Conservation (phyloP, 306 rosid genomes). For the Vigna hirtella region DNA sequence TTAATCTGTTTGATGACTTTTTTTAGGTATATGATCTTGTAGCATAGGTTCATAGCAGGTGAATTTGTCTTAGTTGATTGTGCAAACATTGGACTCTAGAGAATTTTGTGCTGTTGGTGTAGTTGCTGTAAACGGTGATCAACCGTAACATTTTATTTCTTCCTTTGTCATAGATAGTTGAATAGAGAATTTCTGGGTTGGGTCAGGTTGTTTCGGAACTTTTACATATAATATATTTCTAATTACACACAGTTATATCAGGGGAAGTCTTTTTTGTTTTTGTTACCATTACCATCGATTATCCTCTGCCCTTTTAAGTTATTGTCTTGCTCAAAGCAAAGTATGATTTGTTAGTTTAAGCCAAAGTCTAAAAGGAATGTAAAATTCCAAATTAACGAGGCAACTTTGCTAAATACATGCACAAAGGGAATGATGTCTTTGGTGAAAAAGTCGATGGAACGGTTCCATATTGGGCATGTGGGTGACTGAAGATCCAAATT, state of each 20-base stretch:
- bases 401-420: slow-evolving; percentile 37
- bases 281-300: not conserved
- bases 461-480: slow-evolving; percentile 48
- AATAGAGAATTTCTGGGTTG: slow-evolving; percentile 50
- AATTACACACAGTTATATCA: slow-evolving; percentile 38
- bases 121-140: slow-evolving; percentile 41
- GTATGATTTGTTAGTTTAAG: slow-evolving; percentile 21
- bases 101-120: slow-evolving; percentile 40
- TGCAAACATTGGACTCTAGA: slow-evolving; percentile 26
- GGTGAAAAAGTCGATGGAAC: slow-evolving; percentile 52
- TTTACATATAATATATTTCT: slow-evolving; percentile 13
- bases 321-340: slow-evolving; percentile 17
- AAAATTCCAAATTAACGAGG: slow-evolving; percentile 13
- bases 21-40: slow-evolving; percentile 1
- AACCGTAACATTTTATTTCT: slow-evolving; percentile 13
- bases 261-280: not conserved
- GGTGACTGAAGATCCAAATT: slow-evolving; percentile 49
- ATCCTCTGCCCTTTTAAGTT: not conserved
- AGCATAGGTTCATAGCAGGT: slow-evolving; percentile 28
- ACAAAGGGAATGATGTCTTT: slow-evolving; percentile 29
- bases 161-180: slow-evolving; percentile 19
- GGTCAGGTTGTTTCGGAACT: slow-evolving; percentile 40
- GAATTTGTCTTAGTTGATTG: slow-evolving; percentile 25
- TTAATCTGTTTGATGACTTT: slow-evolving; percentile 24
- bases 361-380: not conserved